These are phyloP conservation scores for Rhizodiscina lignyota DNA, from an alignment of 495 filamentous ascomycete species.

Conservation along the genomic window DNA sequence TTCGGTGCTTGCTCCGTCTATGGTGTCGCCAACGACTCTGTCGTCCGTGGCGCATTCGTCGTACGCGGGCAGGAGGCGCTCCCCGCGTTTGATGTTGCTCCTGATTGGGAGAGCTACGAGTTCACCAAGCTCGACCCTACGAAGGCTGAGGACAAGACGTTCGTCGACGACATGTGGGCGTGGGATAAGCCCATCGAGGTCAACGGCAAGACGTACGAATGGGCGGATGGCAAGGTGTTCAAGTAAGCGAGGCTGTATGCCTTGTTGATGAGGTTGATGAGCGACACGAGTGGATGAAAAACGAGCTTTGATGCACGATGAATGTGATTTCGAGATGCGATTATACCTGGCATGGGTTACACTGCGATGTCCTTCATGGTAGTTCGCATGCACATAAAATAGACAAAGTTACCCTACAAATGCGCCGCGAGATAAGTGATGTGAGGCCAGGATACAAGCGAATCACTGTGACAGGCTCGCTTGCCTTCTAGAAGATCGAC, in stretches of 20 bases:
- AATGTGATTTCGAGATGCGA: too few species aligned
- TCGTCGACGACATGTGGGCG: conserved; percentile 75
- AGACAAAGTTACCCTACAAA: too few species aligned
- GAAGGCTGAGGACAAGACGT: conserved; percentile 66
- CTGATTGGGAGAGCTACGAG: conserved; percentile 90
- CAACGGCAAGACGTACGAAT: conserved; percentile 63
- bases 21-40: conserved; percentile 67
- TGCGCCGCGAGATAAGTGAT: too few species aligned
- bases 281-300: conserved; percentile 10
- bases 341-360: too few species aligned
- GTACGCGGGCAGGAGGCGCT: conserved; percentile 77
- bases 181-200: conserved; percentile 69
- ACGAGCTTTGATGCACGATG: too few species aligned
- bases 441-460: too few species aligned
- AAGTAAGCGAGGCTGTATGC: conserved; percentile 47
- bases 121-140: conserved; percentile 88
- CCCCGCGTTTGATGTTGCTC: conserved; percentile 88
- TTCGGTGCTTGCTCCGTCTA: conserved; percentile 88
- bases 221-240: conserved; percentile 92
- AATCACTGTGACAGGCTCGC: too few species aligned
- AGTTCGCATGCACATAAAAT: too few species aligned
- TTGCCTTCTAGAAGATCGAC: too few species aligned
- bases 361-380: too few species aligned
- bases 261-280: conserved; percentile 1
- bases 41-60: conserved; percentile 83